Evolutionary conservation across 1,284 basidiomycete species (phyloP).

Genomic region (Tilletiopsis washingtonensis): DNA sequence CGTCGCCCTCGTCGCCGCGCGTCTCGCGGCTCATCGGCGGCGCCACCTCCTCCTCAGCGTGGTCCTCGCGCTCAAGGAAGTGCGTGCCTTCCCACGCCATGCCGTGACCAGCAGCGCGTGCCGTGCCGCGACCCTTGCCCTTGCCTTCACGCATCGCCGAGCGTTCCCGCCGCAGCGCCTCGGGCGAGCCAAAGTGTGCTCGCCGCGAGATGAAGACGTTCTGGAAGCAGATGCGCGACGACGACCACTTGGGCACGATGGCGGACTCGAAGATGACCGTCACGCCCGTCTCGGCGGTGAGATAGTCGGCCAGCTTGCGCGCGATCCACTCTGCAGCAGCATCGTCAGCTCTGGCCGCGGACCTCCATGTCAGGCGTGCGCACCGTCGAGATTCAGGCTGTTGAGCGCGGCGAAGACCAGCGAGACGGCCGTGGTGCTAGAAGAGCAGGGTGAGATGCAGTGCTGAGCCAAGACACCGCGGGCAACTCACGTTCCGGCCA

Average conservation of each 20-base stretch:
- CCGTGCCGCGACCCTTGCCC: constrained; percentile 4
- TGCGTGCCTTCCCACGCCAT: constrained; percentile 43
- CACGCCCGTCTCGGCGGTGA: constrained; percentile 86
- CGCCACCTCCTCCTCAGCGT: constrained; percentile 31
- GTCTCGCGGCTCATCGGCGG: constrained; percentile 34
- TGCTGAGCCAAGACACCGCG: neutral
- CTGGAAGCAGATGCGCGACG: constrained; percentile 88
- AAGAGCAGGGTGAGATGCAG: neutral
- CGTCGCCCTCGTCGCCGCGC: constrained; percentile 32
- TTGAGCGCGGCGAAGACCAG: constrained; percentile 83
- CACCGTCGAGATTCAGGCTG: constrained; percentile 82
- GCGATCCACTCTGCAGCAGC: constrained; percentile 91
- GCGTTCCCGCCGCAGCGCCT: constrained; percentile 19
- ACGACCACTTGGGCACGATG: constrained; percentile 95
- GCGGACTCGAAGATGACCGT: constrained; percentile 95
- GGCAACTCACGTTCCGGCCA: constrained; percentile 66
- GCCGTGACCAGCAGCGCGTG: constrained; percentile 28
- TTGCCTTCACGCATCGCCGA: neutral
- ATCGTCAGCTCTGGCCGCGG: neutral
- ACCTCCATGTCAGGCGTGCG: constrained; percentile 51
- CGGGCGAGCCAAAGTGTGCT: constrained; percentile 49
- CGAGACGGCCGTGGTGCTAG: constrained; percentile 80
- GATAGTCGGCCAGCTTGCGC: constrained; percentile 78
- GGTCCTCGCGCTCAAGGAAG: constrained; percentile 21
- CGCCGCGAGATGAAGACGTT: constrained; percentile 90